A percentile compares a stretch with the other conserved stretches of the same genome.
Evolutionary conservation across 352 stramenopile species (phyloP).

Genomic region (Blastocystis sp.): DNA sequence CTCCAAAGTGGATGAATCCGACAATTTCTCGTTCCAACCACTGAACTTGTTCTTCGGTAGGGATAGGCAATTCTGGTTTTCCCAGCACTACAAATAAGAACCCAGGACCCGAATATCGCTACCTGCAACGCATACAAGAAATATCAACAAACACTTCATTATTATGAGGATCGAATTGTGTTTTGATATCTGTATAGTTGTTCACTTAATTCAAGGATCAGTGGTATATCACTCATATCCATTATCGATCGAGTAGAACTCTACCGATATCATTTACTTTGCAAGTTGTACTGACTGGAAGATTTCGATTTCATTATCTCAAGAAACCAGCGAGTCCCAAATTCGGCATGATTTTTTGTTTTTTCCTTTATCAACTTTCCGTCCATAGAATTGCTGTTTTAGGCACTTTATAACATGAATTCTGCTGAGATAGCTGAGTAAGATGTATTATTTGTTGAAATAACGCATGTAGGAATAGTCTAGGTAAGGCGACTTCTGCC

Average conservation of each 20-base stretch:
- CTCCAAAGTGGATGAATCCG: constrained; percentile 57
- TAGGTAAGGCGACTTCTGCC: neutral
- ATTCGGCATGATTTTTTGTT: neutral
- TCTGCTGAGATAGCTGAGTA: neutral
- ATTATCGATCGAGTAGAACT: too few species aligned
- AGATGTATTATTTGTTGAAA: neutral
- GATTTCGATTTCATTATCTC: too few species aligned
- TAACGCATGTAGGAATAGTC: neutral
- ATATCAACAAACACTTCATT: constrained; percentile 18
- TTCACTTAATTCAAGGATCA: neutral
- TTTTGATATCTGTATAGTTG: neutral
- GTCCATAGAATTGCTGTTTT: neutral
- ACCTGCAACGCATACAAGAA: neutral
- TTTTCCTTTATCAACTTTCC: neutral
- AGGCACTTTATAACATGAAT: neutral
- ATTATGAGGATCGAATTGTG: neutral
- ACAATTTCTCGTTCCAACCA: constrained; percentile 39
- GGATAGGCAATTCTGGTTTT: constrained; percentile 20
- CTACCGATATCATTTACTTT: too few species aligned
- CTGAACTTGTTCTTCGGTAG: constrained; percentile 57
- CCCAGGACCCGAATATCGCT: neutral
- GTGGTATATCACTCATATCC: neutral
- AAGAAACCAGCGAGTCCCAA: neutral
- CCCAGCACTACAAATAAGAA: constrained; percentile 4
- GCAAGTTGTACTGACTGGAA: too few species aligned